These are phyloP conservation scores for Fusarium vanettenii DNA, from an alignment of 2,329 filamentous ascomycete genomes.

Conservation along the genomic window DNA sequence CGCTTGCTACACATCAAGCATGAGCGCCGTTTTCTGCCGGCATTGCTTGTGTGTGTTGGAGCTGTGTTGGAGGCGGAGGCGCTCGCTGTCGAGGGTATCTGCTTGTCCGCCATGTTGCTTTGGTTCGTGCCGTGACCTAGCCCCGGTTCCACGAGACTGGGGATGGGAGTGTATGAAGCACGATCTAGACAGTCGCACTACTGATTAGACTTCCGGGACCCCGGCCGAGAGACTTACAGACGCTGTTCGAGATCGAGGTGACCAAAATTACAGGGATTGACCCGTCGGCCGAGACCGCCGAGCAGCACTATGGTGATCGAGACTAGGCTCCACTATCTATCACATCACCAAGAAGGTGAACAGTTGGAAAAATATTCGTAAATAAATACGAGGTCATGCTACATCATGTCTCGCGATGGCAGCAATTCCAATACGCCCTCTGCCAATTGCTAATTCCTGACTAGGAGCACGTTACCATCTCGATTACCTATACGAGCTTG, in stretches of 20 bases:
- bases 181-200: not conserved
- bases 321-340: not conserved
- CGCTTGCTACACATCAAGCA: conserved; percentile 10
- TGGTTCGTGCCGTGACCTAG: not conserved
- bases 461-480: not conserved
- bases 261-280: not conserved
- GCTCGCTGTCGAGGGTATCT: not conserved
- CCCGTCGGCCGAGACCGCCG: not conserved
- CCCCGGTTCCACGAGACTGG: not conserved
- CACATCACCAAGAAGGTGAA: not conserved
- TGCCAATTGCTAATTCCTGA: not conserved
- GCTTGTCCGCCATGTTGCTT: not conserved
- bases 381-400: not conserved
- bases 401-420: not conserved
- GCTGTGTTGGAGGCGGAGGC: not conserved
- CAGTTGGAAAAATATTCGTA: not conserved
- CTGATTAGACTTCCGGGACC: not conserved
- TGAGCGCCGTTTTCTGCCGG: conserved; percentile 3
- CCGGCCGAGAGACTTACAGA: not conserved
- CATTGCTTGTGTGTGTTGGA: not conserved
- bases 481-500: not conserved
- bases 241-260: not conserved
- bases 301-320: not conserved
- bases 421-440: not conserved
- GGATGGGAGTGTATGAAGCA: not conserved